These are phyloP conservation scores for Trypanosoma grayi DNA, from an alignment of 208 protist genomes.

Conservation along the genomic window DNA sequence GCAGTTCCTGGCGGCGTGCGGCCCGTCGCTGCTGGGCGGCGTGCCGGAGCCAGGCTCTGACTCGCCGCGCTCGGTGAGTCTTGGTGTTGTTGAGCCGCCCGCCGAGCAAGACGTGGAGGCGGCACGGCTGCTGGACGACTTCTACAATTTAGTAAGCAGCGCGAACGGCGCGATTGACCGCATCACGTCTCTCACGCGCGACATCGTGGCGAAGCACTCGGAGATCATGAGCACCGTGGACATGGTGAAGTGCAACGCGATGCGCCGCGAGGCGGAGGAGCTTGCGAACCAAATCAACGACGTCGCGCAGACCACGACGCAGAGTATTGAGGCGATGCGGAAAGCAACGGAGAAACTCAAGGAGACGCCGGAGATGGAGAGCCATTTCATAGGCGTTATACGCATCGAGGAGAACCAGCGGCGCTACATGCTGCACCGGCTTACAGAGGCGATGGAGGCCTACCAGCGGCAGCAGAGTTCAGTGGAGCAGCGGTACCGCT, in stretches of 20 bases:
- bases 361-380: constrained; percentile 44
- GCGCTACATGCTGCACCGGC: constrained; percentile 44
- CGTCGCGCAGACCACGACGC: constrained; percentile 41
- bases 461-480: constrained; percentile 62
- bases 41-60: constrained; percentile 9
- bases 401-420: constrained; percentile 89
- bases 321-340: constrained; percentile 56
- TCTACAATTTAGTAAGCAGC: constrained; percentile 49
- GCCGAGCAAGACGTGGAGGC: constrained; percentile 46
- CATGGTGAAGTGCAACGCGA: constrained; percentile 36
- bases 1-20: constrained; percentile 25
- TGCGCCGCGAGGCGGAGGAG: constrained; percentile 64
- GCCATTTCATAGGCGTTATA: constrained; percentile 73
- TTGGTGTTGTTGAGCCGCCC: not conserved
- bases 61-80: not conserved
- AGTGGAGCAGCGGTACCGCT: constrained; percentile 68
- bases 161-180: constrained; percentile 30
- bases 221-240: constrained; percentile 79
- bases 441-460: constrained; percentile 50
- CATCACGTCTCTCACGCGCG: constrained; percentile 33
- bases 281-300: constrained; percentile 45
- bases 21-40: not conserved
- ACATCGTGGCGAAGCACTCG: constrained; percentile 60
- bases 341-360: constrained; percentile 66
- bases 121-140: constrained; percentile 61